A percentile compares a stretch with the other conserved stretches of the same genome.
These are phyloP conservation scores for Platanthera guangdongensis DNA, from an alignment of 106 monocot species.

Conservation along the genomic window DNA sequence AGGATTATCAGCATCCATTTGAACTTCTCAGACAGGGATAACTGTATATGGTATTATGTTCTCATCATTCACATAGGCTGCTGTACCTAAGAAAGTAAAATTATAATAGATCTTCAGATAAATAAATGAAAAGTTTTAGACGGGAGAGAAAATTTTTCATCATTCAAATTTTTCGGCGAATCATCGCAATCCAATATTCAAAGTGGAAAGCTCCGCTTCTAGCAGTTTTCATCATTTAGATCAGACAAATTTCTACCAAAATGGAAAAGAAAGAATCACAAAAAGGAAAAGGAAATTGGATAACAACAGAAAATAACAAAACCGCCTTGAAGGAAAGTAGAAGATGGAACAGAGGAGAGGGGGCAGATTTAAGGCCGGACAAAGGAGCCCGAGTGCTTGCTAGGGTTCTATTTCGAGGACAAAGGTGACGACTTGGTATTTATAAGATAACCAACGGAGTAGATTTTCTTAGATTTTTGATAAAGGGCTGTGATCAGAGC, in stretches of 20 bases:
- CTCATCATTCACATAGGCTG: not conserved
- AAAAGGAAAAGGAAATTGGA: not conserved
- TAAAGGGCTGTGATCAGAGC: too few species aligned
- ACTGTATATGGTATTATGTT: conserved; percentile 6
- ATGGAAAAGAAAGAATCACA: not conserved
- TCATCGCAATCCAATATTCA: not conserved
- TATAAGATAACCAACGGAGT: too few species aligned
- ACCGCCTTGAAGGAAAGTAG: too few species aligned
- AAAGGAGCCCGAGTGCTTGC: too few species aligned
- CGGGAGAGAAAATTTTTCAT: too few species aligned
- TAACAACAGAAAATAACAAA: not conserved
- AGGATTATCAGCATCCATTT: conserved; percentile 1
- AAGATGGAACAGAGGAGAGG: too few species aligned
- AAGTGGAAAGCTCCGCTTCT: conserved; percentile 8
- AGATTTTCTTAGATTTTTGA: too few species aligned
- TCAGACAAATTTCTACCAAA: not conserved
- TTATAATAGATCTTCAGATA: not conserved
- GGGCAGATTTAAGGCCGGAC: too few species aligned
- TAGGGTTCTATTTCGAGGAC: too few species aligned
- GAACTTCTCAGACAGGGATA: conserved; percentile 7
- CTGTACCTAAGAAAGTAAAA: not conserved
- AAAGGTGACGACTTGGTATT: too few species aligned
- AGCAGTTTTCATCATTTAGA: not conserved
- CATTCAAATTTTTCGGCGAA: not conserved
- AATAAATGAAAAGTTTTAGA: not conserved